Base-by-base conservation (phyloP, 345 rosid species). In the Euphorbia pulcherrima region DNA sequence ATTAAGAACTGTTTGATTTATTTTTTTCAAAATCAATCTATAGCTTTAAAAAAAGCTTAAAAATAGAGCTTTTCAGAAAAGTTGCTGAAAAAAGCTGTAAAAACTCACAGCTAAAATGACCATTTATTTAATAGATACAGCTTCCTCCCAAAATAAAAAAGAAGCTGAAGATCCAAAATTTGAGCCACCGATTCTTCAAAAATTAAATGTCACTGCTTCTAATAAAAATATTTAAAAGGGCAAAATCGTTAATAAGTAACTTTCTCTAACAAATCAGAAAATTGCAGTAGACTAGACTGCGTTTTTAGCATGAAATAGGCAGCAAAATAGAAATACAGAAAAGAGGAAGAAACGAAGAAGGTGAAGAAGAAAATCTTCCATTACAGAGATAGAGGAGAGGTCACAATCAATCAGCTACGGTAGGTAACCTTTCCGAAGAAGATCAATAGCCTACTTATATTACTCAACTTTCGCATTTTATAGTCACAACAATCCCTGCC, bases 401-500 rank as follows among this genome's bases (percentile, higher is more conserved):
- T 71, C 75, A 33, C 75, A 18, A 46, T 76, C 75, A 71, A 10
- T 68, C 71, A 27, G 82, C 57, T 64, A 60, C 23, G 62, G 68
- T 62, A 26, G 79, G 70, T 72, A 9, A 63, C 74, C 74, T 62
- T 65, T 29, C 72, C 65, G 4, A 37, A 24, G 59, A 60, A 65
- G 51, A 72, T 53, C 28, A 70, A 35, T 23, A 23, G 50, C 37
- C 41, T n/a, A 18, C 12, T 4, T 21, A 46, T 39, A 46, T 39
- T 9, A 18, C 30, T 54, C 75, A 63, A 2, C 28, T 11, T 3
- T 27, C 47, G 23, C 21, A 30, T 28, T 56, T 16, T 21, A 27
- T 48, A 55, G 69, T 64, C 75, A 47, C 24, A 57, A 47, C 75
- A 64, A 27, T 8, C 65, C 1, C 51, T 23, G 69, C 69, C 70